Percentiles rank a stretch among this genome's conserved stretches.
Conservation (phyloP, 306 rosid genomes). For the Echinosophora koreensis region DNA sequence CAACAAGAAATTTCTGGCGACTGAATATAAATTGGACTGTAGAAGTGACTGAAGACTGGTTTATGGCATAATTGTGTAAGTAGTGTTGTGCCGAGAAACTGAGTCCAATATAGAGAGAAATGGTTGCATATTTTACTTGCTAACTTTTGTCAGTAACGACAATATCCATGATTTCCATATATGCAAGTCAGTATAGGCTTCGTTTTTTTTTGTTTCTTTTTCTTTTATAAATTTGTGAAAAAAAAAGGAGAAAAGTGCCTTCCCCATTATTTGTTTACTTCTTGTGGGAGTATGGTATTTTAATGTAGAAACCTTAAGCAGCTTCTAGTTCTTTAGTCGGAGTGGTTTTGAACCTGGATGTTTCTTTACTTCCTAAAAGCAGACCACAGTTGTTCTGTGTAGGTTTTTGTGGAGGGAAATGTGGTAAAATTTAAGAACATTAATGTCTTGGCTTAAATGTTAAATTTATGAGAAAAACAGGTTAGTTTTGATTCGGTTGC, state of each 20-base stretch:
- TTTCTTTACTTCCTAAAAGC: slow-evolving; percentile 26
- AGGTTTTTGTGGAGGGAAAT: slow-evolving; percentile 15
- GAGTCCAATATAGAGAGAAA: not conserved
- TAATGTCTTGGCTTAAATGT: slow-evolving; percentile 27
- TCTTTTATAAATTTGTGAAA: not conserved
- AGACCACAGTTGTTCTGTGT: slow-evolving; percentile 2
- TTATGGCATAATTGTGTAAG: slow-evolving; percentile 28
- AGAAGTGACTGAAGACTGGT: slow-evolving; percentile 30
- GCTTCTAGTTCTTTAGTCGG: slow-evolving; percentile 28
- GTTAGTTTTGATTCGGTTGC: slow-evolving; percentile 29
- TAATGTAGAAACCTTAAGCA: slow-evolving; percentile 27
- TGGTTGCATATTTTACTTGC: not conserved
- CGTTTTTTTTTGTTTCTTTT: not conserved
- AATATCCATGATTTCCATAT: not conserved
- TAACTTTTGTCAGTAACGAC: not conserved
- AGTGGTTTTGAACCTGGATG: slow-evolving; percentile 33
- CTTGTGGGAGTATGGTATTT: slow-evolving; percentile 17
- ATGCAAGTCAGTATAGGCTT: not conserved
- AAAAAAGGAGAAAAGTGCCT: not conserved
- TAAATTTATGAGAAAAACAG: slow-evolving; percentile 22
- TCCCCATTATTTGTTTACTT: slow-evolving; percentile 29
- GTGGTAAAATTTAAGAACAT: slow-evolving; percentile 18
- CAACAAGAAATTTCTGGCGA: slow-evolving; percentile 1
- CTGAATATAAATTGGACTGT: slow-evolving; percentile 22
- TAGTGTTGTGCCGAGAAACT: slow-evolving; percentile 19